A percentile compares a stretch with the other conserved stretches of the same genome.
These are phyloP conservation scores for Glycyrrhiza uralensis DNA, from an alignment of 306 rosid genomes.

Conservation along the genomic window DNA sequence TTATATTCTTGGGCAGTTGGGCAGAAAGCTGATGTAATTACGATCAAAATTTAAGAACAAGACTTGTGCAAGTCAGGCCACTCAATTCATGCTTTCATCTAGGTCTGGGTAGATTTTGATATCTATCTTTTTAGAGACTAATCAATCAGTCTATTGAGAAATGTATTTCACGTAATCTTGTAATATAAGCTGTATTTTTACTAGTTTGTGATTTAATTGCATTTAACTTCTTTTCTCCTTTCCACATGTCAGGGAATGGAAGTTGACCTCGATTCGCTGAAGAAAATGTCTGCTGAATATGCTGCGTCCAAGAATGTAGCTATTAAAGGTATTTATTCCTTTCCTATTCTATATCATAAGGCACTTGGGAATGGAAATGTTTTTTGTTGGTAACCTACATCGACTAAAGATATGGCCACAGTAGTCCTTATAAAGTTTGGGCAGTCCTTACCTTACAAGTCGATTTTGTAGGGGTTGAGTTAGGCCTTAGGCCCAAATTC, in stretches of 20 bases:
- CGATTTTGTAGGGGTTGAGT: too few species aligned
- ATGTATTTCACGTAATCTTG: not conserved
- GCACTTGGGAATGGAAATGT: not conserved
- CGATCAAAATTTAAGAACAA: too few species aligned
- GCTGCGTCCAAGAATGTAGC: slow-evolving; percentile 66
- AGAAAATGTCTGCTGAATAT: slow-evolving; percentile 69
- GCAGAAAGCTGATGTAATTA: too few species aligned
- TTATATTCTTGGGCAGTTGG: too few species aligned
- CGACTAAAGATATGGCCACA: too few species aligned
- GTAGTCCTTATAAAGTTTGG: too few species aligned
- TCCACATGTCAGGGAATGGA: slow-evolving; percentile 53
- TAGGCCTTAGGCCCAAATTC: too few species aligned
- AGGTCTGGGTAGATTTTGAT: not conserved
- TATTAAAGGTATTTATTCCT: slow-evolving; percentile 42
- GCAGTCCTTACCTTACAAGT: too few species aligned
- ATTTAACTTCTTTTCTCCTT: slow-evolving; percentile 7
- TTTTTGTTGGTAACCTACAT: too few species aligned
- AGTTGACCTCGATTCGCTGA: slow-evolving; percentile 45
- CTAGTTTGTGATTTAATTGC: slow-evolving; percentile 7
- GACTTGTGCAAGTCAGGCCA: too few species aligned
- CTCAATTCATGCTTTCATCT: not conserved
- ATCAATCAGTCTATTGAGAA: not conserved
- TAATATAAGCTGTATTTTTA: not conserved
- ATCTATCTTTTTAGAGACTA: not conserved
- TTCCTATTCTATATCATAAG: not conserved